A percentile compares a stretch with the other conserved stretches of the same genome.
These are phyloP conservation scores for Trichophyton verrucosum DNA, from an alignment of 2,329 filamentous ascomycete species.

Conservation along the genomic window DNA sequence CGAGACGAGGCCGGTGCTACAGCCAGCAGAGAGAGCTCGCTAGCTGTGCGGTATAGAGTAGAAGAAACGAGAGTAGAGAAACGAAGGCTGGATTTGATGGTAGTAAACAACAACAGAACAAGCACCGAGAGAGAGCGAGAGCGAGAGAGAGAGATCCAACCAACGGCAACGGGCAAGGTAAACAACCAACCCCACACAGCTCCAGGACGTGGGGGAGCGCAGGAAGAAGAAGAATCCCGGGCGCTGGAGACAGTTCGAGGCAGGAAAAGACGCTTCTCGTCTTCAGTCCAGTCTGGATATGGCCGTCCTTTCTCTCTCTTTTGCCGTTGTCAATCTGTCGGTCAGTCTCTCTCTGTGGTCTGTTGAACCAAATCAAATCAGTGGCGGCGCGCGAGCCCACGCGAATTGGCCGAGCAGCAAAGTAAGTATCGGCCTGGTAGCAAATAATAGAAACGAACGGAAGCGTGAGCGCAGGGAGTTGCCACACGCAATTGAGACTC, in stretches of 20 bases:
- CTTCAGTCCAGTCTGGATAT: not conserved
- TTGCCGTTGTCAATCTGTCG: too few species aligned
- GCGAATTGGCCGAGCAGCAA: too few species aligned
- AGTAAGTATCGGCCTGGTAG: not conserved
- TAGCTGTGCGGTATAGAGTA: not conserved
- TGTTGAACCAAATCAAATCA: not conserved
- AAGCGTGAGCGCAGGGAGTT: conserved; percentile 6
- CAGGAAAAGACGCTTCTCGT: not conserved
- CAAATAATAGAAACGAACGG: conserved; percentile 8
- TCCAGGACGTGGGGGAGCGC: not conserved
- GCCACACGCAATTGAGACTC: not conserved
- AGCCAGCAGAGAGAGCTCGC: not conserved
- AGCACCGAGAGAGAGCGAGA: too few species aligned
- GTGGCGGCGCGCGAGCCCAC: not conserved
- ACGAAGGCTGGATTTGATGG: not conserved
- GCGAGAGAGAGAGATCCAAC: not conserved
- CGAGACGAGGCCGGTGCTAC: not conserved
- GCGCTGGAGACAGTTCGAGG: not conserved
- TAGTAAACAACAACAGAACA: not conserved
- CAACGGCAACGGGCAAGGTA: not conserved
- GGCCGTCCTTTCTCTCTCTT: not conserved
- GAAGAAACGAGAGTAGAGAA: not conserved
- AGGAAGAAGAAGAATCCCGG: not conserved
- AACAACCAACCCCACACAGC: not conserved
- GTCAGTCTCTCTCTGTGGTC: too few species aligned